phyloP scores from a whole-genome alignment of 2,329 filamentous ascomycete species.

The Nemania sp. region DNA sequence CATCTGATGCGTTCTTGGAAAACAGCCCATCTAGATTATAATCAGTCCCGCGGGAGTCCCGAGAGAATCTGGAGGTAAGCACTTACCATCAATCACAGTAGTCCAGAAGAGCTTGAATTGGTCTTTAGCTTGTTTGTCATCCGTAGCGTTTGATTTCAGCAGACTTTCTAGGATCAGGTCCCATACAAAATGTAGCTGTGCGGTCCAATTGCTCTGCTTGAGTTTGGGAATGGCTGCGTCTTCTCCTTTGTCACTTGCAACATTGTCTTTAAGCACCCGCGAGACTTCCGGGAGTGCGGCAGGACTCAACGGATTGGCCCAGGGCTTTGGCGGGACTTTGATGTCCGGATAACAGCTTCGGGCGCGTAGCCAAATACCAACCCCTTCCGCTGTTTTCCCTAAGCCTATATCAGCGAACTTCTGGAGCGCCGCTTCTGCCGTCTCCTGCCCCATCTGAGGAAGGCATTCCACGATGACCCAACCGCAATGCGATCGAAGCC shows the following conservation, averaged over 20 bases:
- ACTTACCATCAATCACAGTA: constrained; percentile 80
- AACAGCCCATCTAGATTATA: constrained; percentile 72
- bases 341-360: constrained; percentile 65
- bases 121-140: constrained; percentile 43
- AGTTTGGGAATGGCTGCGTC: constrained; percentile 49
- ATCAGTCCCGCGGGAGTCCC: constrained; percentile 14
- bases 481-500: constrained; percentile 86
- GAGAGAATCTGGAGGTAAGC: not conserved
- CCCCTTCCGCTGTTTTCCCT: constrained; percentile 81
- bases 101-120: constrained; percentile 81
- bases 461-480: constrained; percentile 78
- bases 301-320: constrained; percentile 74
- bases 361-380: constrained; percentile 82
- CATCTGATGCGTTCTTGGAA: constrained; percentile 76
- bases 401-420: constrained; percentile 66
- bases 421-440: constrained; percentile 64
- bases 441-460: constrained; percentile 60
- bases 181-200: constrained; percentile 88
- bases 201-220: constrained; percentile 74
- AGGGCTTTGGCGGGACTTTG: constrained; percentile 69
- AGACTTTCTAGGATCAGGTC: constrained; percentile 69
- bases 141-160: constrained; percentile 39
- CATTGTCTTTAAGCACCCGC: constrained; percentile 77
- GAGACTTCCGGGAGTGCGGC: constrained; percentile 71
- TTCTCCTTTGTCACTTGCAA: constrained; percentile 56